These are phyloP conservation scores for Trifolium subterraneum DNA, from an alignment of 306 rosid species.

Conservation along the genomic window DNA sequence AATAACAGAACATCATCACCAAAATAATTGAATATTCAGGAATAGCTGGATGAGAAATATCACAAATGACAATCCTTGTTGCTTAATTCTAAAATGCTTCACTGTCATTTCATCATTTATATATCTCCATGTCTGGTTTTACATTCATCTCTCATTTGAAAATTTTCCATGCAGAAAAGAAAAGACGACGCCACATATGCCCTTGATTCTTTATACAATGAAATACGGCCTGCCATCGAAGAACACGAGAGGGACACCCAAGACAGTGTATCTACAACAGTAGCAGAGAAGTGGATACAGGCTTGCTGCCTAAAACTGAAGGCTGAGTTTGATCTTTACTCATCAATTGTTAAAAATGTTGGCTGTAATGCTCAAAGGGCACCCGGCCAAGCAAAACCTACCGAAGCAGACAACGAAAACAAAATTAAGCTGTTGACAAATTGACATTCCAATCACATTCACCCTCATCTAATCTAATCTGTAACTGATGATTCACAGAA, in stretches of 20 bases:
- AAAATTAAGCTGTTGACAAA: constrained; percentile 58
- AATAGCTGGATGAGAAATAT: constrained; percentile 8
- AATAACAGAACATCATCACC: background rate
- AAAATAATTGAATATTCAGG: constrained; percentile 19
- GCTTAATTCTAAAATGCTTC: constrained; percentile 19
- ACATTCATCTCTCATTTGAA: constrained; percentile 14
- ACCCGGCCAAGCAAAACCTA: constrained; percentile 48
- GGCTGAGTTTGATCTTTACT: constrained; percentile 85
- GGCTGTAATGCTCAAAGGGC: constrained; percentile 56
- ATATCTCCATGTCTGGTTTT: constrained; percentile 25
- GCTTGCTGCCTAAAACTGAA: constrained; percentile 82
- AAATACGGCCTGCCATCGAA: constrained; percentile 96
- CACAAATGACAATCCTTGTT: background rate
- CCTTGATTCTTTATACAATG: constrained; percentile 79
- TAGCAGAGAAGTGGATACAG: constrained; percentile 96
- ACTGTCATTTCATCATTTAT: constrained; percentile 8
- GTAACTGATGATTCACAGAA: constrained; percentile 21
- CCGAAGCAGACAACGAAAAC: constrained; percentile 49
- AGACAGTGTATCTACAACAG: constrained; percentile 85
- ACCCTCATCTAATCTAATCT: constrained; percentile 10
- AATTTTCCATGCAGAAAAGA: constrained; percentile 56
- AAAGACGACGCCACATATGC: constrained; percentile 63
- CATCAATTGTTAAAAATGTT: constrained; percentile 64
- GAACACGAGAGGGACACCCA: constrained; percentile 95
- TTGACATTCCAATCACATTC: constrained; percentile 42